A percentile compares a stretch with the other conserved stretches of the same genome.
Conservation (phyloP, 352 stramenopile genomes). For the Pythium brachiatum region DNA sequence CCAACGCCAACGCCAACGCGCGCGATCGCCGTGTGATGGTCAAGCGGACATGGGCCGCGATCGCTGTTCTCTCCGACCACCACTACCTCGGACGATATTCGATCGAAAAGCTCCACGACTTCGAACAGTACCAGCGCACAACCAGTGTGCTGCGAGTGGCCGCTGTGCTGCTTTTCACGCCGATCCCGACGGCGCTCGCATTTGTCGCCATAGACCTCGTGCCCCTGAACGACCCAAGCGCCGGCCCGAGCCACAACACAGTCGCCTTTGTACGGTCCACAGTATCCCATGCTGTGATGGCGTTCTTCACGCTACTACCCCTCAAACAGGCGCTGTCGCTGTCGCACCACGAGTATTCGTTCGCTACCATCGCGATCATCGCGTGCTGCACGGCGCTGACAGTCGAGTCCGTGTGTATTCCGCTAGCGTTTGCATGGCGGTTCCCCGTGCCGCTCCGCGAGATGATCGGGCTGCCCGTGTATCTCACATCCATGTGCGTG, state of each 20-base stretch:
- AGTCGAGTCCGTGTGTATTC: constrained; percentile 7
- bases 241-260: constrained; percentile 5
- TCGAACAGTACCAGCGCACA: constrained; percentile 11
- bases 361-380: not conserved
- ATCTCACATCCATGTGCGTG: not conserved
- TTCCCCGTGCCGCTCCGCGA: constrained; percentile 17
- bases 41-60: too few relatives aligned
- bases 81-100: constrained; percentile 20
- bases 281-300: constrained; percentile 5
- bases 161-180: not conserved
- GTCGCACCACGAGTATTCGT: constrained; percentile 1
- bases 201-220: too few relatives aligned
- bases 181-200: too few relatives aligned
- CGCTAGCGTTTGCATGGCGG: constrained; percentile 11
- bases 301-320: constrained; percentile 1
- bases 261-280: not conserved
- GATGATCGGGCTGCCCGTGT: constrained; percentile 1
- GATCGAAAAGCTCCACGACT: constrained; percentile 15
- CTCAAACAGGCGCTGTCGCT: constrained; percentile 18
- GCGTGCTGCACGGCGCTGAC: not conserved
- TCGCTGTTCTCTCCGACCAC: not conserved
- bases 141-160: constrained; percentile 5
- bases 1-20: not conserved
- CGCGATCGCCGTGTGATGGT: too few relatives aligned
- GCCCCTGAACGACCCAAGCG: not conserved